A percentile compares a stretch with the other conserved stretches of the same genome.
These are phyloP conservation scores for Antitrichia curtipendula DNA, from an alignment of 225 moss, liverwort and hornwort species.

Conservation along the genomic window DNA sequence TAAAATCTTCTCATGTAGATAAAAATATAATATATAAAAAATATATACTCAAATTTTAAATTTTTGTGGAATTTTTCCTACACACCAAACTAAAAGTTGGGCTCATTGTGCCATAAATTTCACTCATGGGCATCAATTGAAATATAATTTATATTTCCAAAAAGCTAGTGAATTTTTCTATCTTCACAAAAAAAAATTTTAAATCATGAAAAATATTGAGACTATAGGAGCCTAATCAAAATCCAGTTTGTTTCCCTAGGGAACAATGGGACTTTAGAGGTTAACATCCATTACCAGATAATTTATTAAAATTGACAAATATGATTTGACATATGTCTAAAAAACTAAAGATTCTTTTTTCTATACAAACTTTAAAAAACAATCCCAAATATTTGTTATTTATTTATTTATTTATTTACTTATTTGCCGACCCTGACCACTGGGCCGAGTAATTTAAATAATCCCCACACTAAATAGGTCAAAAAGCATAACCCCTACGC, in stretches of 20 bases:
- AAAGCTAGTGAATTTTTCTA: not conserved
- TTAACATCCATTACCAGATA: not conserved
- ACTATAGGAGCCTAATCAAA: rapidly evolving
- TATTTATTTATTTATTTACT: not conserved
- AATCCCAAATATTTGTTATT: not conserved
- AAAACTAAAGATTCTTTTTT: not conserved
- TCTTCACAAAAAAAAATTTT: not conserved
- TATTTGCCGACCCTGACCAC: too few species aligned
- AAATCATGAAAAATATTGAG: not conserved
- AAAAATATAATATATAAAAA: too few species aligned
- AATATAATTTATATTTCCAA: not conserved
- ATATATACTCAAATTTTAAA: too few species aligned
- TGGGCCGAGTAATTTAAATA: not conserved
- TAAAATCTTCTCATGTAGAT: too few species aligned
- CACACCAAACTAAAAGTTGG: too few species aligned
- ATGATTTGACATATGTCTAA: not conserved
- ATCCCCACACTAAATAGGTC: not conserved
- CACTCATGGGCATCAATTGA: rapidly evolving
- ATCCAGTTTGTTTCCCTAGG: not conserved
- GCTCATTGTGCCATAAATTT: not conserved
- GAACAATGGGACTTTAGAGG: not conserved
- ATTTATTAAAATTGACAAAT: not conserved
- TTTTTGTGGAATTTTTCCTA: too few species aligned
- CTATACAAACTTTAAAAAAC: not conserved
- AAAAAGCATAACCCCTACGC: too few species aligned